Evolutionary conservation across 306 rosid species (phyloP).

Genomic region (Crataegus laevigata): DNA sequence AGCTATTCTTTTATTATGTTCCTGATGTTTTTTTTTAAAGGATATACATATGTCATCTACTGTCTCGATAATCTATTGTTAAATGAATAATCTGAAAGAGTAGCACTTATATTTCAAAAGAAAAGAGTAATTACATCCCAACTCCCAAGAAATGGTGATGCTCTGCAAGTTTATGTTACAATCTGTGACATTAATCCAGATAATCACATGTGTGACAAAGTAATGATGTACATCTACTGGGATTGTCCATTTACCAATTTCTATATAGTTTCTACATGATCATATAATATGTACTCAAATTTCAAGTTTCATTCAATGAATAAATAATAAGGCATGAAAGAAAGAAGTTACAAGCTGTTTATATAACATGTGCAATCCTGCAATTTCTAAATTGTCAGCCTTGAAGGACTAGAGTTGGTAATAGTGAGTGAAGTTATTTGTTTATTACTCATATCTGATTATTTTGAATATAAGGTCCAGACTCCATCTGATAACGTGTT

Average conservation of each 20-base stretch:
- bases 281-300: not conserved
- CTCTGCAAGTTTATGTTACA: not conserved
- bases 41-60: not conserved
- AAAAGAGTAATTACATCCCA: not conserved
- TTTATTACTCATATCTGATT: not conserved
- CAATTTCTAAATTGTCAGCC: not conserved
- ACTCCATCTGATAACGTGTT: not conserved
- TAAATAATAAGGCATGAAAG: not conserved
- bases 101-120: not conserved
- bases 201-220: not conserved
- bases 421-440: not conserved
- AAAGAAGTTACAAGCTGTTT: not conserved
- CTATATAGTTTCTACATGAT: not conserved
- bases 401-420: not conserved
- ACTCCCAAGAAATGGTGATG: not conserved
- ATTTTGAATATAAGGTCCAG: not conserved
- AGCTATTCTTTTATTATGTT: constrained; percentile 5
- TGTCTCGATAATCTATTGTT: not conserved
- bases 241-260: not conserved
- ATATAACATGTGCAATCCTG: not conserved
- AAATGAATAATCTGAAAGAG: not conserved
- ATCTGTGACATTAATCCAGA: not conserved
- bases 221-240: not conserved
- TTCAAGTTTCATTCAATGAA: not conserved
- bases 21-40: not conserved